Conservation (phyloP, 768 basidiomycete genomes). For the Xerocomus brunneocitrinus region DNA sequence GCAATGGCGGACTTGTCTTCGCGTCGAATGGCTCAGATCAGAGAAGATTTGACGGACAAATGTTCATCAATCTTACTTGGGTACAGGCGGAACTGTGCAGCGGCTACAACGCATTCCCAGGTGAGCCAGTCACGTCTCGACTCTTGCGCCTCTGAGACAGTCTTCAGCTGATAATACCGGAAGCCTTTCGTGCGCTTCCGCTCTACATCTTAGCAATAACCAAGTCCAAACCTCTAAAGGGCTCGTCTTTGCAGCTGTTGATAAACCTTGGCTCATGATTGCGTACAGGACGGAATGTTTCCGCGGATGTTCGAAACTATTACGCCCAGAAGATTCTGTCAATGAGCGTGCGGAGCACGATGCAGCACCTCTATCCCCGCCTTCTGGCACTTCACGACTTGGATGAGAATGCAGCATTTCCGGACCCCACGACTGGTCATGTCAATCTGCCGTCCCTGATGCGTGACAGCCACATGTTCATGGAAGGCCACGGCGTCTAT, state of each 20-base stretch:
- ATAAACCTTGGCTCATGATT: conserved; percentile 4
- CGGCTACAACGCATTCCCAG: conserved; percentile 71
- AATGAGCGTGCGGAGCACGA: conserved; percentile 61
- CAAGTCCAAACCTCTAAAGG: conserved; percentile 93
- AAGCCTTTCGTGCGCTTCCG: conserved; percentile 84
- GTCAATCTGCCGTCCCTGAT: conserved; percentile 71
- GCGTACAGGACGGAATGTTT: conserved; percentile 69
- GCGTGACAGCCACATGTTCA: conserved; percentile 77
- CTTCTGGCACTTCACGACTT: conserved; percentile 87
- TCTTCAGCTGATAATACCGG: conserved; percentile 84
- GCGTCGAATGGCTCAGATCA: conserved; percentile 65
- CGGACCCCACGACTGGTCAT: conserved; percentile 52
- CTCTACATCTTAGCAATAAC: conserved; percentile 75
- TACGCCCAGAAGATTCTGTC: conserved; percentile 72
- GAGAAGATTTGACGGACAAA: conserved; percentile 80
- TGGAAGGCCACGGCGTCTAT: conserved; percentile 91
- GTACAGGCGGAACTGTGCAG: conserved; percentile 86
- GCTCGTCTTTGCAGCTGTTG: conserved; percentile 34
- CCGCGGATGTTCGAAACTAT: conserved; percentile 91
- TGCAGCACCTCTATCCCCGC: conserved; percentile 83
- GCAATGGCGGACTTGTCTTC: conserved; percentile 63
- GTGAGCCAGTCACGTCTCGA: conserved; percentile 37
- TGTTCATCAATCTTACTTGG: conserved; percentile 79
- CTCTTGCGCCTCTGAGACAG: conserved; percentile 4
- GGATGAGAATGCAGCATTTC: conserved; percentile 63